Percentiles rank a stretch among this genome's conserved stretches.
Conservation (phyloP, 2,329 filamentous ascomycete species). For the Tolypocladium pustulatum region DNA sequence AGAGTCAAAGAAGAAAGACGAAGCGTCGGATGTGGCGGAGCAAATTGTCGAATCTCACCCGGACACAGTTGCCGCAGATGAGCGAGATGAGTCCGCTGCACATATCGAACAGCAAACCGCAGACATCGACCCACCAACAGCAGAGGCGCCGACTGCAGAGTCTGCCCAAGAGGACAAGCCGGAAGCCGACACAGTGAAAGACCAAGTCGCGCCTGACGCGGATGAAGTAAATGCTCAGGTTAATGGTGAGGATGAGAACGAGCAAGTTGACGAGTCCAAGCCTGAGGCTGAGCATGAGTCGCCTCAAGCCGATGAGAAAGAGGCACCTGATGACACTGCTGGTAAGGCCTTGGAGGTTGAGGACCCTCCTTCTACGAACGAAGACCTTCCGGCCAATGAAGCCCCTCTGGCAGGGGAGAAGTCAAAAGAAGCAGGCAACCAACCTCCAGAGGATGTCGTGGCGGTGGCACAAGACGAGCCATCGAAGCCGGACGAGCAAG, state of each 20-base stretch:
- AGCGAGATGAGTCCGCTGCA: not conserved
- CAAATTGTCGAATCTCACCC: not conserved
- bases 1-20: not conserved
- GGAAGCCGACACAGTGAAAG: constrained; percentile 1
- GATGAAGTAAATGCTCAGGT: not conserved
- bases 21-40: not conserved
- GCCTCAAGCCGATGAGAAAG: not conserved
- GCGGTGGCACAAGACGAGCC: not conserved
- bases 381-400: not conserved
- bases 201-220: not conserved
- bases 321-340: not conserved
- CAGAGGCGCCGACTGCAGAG: not conserved
- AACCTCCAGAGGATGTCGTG: not conserved
- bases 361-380: not conserved
- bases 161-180: not conserved
- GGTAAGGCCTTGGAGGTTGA: not conserved
- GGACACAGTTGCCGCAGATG: not conserved
- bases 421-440: not conserved
- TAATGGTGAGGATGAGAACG: not conserved
- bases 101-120: not conserved
- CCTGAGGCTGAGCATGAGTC: not conserved
- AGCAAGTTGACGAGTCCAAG: not conserved
- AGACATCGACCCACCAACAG: not conserved
- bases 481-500: not conserved
- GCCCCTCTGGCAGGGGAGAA: not conserved